Base-by-base conservation (phyloP, 305 asterid species). In the Plantago lanceolata region DNA sequence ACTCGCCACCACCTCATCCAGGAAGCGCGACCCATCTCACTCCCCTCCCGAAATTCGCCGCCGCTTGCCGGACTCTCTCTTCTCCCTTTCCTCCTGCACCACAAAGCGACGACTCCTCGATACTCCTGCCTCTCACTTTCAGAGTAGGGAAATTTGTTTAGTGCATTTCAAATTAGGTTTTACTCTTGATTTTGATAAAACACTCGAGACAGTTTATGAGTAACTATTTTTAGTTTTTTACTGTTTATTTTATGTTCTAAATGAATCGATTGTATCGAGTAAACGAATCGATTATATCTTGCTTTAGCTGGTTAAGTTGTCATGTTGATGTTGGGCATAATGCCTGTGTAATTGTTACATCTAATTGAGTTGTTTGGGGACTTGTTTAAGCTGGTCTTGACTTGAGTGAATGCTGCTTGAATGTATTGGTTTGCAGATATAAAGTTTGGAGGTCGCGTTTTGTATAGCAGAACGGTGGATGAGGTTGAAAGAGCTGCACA, bases 401-500 rank as follows among this genome's bases (percentile, higher is more conserved):
- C n/a, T 20, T 53, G 35, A 13, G 14, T 53, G 17, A 13, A 21
- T 40, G 64, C 58, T 17, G n/a, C 57, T 33, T 5, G 47, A 16
- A 5, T 21, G 51, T 50, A 62, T 52, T 62, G 68, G 49, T 73
- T 62, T 65, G 75, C 88, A 45, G 89, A 78, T 65, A 50, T 93
- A 65, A 55, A 76, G 24, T 93, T 89, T 68, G 77, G 80, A 59
- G 98, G 98, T n/a, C 77, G 62, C 57, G 78, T 78, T 63, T 69
- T 82, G 57, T 93, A 93, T 62, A 75, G 95, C 80, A 87, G 85
- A 81, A 87, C 92, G 28, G 52, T 60, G 66, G 82, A 61, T 63
- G 98, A 93, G 80, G 97, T 88, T 61, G 94, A 87, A 77, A 78
- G 76, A 75, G 84, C 96, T 64, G 94, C 94, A 55, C 57, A 58